These are phyloP conservation scores for Cyberlindnera amylophila DNA, from an alignment of 805 yeast species.

Conservation along the genomic window DNA sequence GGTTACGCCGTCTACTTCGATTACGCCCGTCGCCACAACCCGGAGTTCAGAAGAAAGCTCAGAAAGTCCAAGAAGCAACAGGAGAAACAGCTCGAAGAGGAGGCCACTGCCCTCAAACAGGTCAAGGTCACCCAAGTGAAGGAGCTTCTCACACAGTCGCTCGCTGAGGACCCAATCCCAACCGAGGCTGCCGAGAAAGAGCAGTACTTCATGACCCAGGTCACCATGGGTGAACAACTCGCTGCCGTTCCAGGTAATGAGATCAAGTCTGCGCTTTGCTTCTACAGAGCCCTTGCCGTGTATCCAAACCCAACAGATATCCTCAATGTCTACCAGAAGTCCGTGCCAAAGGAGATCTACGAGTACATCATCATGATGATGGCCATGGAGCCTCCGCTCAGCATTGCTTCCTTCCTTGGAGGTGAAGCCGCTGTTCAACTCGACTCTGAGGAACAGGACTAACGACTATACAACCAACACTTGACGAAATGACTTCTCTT, in stretches of 20 bases:
- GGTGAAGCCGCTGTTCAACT: slow-evolving; percentile 15
- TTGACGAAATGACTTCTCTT: too few species aligned
- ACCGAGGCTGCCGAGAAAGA: slow-evolving; percentile 66
- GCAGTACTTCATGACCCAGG: slow-evolving; percentile 75
- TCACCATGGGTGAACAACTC: slow-evolving; percentile 80
- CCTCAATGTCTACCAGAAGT: slow-evolving; percentile 83
- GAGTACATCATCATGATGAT: slow-evolving; percentile 85
- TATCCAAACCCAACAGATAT: slow-evolving; percentile 95
- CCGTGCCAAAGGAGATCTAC: slow-evolving; percentile 76
- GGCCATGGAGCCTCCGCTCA: slow-evolving; percentile 84
- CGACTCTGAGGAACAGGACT: slow-evolving; percentile 26
- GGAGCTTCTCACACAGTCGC: slow-evolving; percentile 57
- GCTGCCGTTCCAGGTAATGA: slow-evolving; percentile 63
- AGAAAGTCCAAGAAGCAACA: slow-evolving; percentile 61
- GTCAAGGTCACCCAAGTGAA: slow-evolving; percentile 58
- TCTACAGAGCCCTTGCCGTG: slow-evolving; percentile 89
- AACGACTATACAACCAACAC: background rate
- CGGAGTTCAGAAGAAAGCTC: slow-evolving; percentile 76
- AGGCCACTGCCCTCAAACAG: slow-evolving; percentile 55
- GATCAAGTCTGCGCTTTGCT: slow-evolving; percentile 80
- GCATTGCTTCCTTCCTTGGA: slow-evolving; percentile 60
- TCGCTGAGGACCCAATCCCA: slow-evolving; percentile 74
- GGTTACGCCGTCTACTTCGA: slow-evolving; percentile 90
- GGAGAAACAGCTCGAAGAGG: slow-evolving; percentile 50
- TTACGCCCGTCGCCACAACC: slow-evolving; percentile 78